Base-by-base conservation (phyloP, 2,329 filamentous ascomycete genomes). In the Colletotrichum eleusines region DNA sequence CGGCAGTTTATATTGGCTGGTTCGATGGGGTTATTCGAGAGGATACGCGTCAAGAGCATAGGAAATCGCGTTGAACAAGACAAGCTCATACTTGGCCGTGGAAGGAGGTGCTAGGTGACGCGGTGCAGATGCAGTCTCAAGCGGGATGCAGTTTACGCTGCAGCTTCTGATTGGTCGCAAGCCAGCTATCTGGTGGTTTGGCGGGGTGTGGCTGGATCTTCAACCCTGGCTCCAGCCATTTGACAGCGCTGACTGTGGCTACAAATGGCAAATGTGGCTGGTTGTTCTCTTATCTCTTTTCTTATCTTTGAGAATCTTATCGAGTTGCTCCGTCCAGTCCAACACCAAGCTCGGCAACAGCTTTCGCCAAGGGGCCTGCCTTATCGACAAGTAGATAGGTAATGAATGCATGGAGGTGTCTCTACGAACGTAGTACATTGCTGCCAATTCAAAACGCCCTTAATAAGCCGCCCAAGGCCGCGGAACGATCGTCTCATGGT, bases 71-170 rank as follows among this genome's bases (percentile, higher is more conserved):
- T 48, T 35, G 46, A 23, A 20, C 18, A 31, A 26, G 31, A 33
- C 28, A 14, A 59, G 38, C 46, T 54, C 58, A 63, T 69, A 31
- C 23, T 63, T 53, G 42, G 69, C 51, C 69, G 26, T 28, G 58
- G 53, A 54, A 68, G 64, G 51, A 63, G 38, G 64, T 63, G 57
- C 48, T 40, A 20, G 48, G 46, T 63, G 31, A 55, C 58, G 58
- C 46, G 58, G 59, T 58, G 61, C 31, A 61, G 69, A 63, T 57
- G 58, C 58, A 68, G 64, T 51, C 65, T 69, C 46, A 31, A 67
- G 63, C 42, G 50, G 67, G 64, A 69, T 69, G 69, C 68, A 57
- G 69, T 71, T 69, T 71, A 59, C 69, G 65, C 46, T 48, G 59
- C 69, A 69, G 53, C 58, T 68, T 54, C 35, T 71, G 69, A 71